Evolutionary conservation across 495 filamentous ascomycete genomes (phyloP).

Genomic region (Podospora pseudopauciseta): DNA sequence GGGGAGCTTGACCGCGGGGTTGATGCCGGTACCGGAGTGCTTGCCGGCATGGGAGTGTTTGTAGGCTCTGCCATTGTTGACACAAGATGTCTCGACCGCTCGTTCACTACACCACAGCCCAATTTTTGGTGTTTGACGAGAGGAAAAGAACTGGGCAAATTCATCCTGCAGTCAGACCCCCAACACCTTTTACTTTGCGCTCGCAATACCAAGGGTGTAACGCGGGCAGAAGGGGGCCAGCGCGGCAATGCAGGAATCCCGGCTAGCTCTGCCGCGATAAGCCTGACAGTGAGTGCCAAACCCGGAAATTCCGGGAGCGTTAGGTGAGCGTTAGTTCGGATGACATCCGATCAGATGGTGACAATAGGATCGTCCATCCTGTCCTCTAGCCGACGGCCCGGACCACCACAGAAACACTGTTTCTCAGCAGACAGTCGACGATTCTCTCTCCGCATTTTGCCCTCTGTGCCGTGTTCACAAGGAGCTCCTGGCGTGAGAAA

Average conservation of each 20-base stretch:
- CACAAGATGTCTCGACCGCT: background rate
- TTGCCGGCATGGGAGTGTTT: slow-evolving; percentile 45
- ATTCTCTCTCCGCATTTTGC: background rate
- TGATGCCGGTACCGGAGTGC: slow-evolving; percentile 42
- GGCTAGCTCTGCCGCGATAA: slow-evolving; percentile 2
- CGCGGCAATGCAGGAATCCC: background rate
- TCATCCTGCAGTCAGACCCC: background rate
- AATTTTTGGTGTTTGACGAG: background rate
- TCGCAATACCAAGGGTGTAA: background rate
- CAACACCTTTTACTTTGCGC: background rate
- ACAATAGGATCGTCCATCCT: background rate
- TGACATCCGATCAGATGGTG: background rate
- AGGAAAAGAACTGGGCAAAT: background rate
- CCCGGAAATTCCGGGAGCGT: background rate
- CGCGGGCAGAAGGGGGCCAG: background rate
- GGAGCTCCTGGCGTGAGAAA: background rate
- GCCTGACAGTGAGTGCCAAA: background rate
- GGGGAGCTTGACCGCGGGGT: slow-evolving; percentile 45
- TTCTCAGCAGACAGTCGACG: background rate
- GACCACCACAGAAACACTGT: background rate
- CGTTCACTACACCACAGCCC: background rate
- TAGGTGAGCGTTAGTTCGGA: background rate
- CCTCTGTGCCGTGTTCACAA: background rate
- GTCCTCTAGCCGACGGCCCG: background rate
- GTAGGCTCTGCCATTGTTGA: slow-evolving; percentile 45